These are phyloP conservation scores for Populus simonii DNA, from an alignment of 345 rosid species.

Conservation along the genomic window DNA sequence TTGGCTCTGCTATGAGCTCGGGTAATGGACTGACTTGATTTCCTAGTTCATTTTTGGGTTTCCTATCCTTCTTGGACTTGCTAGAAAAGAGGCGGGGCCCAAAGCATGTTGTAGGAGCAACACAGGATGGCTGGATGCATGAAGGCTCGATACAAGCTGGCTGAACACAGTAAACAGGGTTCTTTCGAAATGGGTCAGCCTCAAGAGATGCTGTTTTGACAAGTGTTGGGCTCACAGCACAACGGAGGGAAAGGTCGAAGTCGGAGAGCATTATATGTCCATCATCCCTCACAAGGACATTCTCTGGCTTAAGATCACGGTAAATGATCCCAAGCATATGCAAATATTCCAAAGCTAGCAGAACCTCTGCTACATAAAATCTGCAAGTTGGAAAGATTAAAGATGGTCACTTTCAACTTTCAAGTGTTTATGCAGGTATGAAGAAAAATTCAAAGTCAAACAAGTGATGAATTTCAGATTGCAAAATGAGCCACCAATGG, in stretches of 20 bases:
- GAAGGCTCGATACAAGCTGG: slow-evolving; percentile 84
- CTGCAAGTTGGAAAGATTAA: slow-evolving; percentile 30
- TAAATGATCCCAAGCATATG: slow-evolving; percentile 90
- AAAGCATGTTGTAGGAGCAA: slow-evolving; percentile 80
- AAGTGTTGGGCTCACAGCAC: slow-evolving; percentile 78
- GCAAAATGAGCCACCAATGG: not conserved
- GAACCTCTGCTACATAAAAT: slow-evolving; percentile 83
- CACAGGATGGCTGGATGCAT: slow-evolving; percentile 79
- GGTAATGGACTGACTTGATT: slow-evolving; percentile 83
- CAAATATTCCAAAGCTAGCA: slow-evolving; percentile 79
- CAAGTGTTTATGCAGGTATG: not conserved
- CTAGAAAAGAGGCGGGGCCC: slow-evolving; percentile 81
- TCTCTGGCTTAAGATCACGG: slow-evolving; percentile 85
- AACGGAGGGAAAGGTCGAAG: slow-evolving; percentile 85
- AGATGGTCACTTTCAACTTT: not conserved
- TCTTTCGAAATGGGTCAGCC: slow-evolving; percentile 66
- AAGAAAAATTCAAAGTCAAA: not conserved
- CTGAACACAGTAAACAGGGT: slow-evolving; percentile 67
- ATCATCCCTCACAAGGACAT: slow-evolving; percentile 71
- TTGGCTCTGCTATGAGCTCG: slow-evolving; percentile 90
- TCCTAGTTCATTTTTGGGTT: slow-evolving; percentile 62
- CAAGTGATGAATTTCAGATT: not conserved
- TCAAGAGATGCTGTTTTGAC: slow-evolving; percentile 56
- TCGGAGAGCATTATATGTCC: slow-evolving; percentile 85
- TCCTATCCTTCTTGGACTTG: slow-evolving; percentile 72